Evolutionary conservation across 179 eudicot genomes (phyloP).

Genomic region (Monotropa hypopitys): DNA sequence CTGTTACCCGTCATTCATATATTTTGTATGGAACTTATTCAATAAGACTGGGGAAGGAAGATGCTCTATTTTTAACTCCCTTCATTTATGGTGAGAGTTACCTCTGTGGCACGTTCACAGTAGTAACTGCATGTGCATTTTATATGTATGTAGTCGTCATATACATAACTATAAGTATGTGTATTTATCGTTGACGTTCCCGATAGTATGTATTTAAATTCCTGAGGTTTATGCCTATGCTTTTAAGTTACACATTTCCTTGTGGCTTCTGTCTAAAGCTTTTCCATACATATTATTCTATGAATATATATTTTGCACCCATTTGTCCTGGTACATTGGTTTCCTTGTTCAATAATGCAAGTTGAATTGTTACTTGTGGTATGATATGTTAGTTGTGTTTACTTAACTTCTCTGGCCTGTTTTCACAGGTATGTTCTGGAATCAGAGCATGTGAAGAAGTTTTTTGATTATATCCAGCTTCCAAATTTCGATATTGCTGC

Average conservation of each 20-base stretch:
- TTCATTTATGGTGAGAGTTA: neutral
- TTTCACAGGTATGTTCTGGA: slow-evolving; percentile 70
- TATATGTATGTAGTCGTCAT: neutral
- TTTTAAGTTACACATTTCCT: neutral
- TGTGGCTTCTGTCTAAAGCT: neutral
- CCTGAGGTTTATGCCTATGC: neutral
- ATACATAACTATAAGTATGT: no score
- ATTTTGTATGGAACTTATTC: neutral
- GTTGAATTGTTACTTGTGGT: neutral
- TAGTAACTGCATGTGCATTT: neutral
- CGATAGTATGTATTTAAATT: neutral
- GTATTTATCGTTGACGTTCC: neutral
- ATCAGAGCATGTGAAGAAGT: slow-evolving; percentile 75
- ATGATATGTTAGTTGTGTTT: neutral
- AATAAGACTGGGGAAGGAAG: neutral
- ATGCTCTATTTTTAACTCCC: neutral
- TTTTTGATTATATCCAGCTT: slow-evolving; percentile 76
- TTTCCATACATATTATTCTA: neutral
- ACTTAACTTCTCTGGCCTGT: neutral
- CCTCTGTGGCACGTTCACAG: neutral
- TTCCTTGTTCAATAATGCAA: neutral
- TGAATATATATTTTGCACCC: neutral
- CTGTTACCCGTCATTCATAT: neutral
- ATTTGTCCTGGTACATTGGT: neutral
- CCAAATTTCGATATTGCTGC: slow-evolving; percentile 96